A percentile compares a stretch with the other conserved stretches of the same genome.
Conservation (phyloP, 2,329 filamentous ascomycete species). For the Colletotrichum cuscutae region DNA sequence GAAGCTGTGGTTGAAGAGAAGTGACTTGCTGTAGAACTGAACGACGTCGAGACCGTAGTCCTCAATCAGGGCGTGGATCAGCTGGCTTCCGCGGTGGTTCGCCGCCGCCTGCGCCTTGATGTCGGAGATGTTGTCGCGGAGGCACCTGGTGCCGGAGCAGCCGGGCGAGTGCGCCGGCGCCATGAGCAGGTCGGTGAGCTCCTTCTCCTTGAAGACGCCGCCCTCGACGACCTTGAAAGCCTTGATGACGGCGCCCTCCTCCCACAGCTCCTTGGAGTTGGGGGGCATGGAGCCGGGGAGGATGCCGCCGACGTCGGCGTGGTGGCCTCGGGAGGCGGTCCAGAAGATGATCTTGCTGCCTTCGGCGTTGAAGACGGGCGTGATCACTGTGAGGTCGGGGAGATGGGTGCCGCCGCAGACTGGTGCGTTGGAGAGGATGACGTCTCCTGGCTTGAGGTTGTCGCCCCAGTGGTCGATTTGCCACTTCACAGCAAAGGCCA, state of each 20-base stretch:
- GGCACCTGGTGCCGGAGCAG: slow-evolving; percentile 81
- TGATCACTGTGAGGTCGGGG: slow-evolving; percentile 51
- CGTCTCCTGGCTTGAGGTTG: slow-evolving; percentile 46
- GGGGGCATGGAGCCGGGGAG: slow-evolving; percentile 86
- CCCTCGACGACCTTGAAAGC: slow-evolving; percentile 79
- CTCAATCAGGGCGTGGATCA: slow-evolving; percentile 76
- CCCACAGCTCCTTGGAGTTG: slow-evolving; percentile 72
- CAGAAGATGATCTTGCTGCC: slow-evolving; percentile 49
- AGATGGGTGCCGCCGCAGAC: slow-evolving; percentile 50
- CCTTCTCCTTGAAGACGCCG: slow-evolving; percentile 81
- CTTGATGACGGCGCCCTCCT: slow-evolving; percentile 73
- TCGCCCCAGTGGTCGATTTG: slow-evolving; percentile 71
- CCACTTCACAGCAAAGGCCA: slow-evolving; percentile 81
- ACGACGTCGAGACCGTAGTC: slow-evolving; percentile 80
- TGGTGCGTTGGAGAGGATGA: slow-evolving; percentile 47
- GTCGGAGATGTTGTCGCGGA: slow-evolving; percentile 87
- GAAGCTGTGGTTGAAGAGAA: neutral
- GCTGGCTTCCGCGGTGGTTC: slow-evolving; percentile 84
- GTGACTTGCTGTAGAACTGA: slow-evolving; percentile 60
- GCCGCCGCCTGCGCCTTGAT: slow-evolving; percentile 88
- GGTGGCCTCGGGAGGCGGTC: slow-evolving; percentile 78
- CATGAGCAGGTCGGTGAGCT: slow-evolving; percentile 76
- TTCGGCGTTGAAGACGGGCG: slow-evolving; percentile 50
- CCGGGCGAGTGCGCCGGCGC: slow-evolving; percentile 81
- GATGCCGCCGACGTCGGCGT: slow-evolving; percentile 84